These are phyloP conservation scores for Bryum argenteum DNA, from an alignment of 225 moss, liverwort and hornwort genomes.

Conservation along the genomic window DNA sequence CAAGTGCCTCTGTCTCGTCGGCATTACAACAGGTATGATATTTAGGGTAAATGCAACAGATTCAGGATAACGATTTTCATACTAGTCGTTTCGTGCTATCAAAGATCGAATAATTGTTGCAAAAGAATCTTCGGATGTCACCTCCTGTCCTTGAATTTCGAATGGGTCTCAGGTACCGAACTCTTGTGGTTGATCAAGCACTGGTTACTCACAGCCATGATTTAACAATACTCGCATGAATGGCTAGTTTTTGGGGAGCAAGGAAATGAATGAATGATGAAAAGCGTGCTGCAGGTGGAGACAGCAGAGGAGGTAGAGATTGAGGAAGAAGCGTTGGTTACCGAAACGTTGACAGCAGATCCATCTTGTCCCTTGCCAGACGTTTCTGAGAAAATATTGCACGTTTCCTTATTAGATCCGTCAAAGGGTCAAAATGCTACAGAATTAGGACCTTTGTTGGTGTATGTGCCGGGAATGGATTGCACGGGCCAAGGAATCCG, in stretches of 20 bases:
- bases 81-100: too few relatives aligned
- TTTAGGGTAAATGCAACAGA: slow-evolving; percentile 18
- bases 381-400: slow-evolving; percentile 30
- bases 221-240: background rate
- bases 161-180: too few relatives aligned
- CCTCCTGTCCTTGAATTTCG: too few relatives aligned
- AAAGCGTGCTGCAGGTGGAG: slow-evolving; percentile 32
- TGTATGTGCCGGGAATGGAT: slow-evolving; percentile 97
- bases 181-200: too few relatives aligned
- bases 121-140: too few relatives aligned
- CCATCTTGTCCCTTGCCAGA: slow-evolving; percentile 76
- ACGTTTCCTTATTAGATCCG: slow-evolving; percentile 65
- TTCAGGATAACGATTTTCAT: too few relatives aligned
- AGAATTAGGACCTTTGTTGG: slow-evolving; percentile 54
- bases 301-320: slow-evolving; percentile 36
- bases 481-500: slow-evolving; percentile 82
- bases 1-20: slow-evolving; percentile 28
- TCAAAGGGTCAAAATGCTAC: slow-evolving; percentile 25
- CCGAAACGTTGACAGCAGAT: slow-evolving; percentile 43
- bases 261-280: background rate
- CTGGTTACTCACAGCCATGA: background rate
- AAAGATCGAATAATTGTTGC: too few relatives aligned
- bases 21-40: slow-evolving; percentile 19
- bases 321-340: slow-evolving; percentile 36
- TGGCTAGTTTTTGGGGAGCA: background rate